Evolutionary conservation across 148 eudicot genomes (phyloP), one percentile per base, ranked within the genome.

Genomic region (Arctostaphylos glauca): DNA sequence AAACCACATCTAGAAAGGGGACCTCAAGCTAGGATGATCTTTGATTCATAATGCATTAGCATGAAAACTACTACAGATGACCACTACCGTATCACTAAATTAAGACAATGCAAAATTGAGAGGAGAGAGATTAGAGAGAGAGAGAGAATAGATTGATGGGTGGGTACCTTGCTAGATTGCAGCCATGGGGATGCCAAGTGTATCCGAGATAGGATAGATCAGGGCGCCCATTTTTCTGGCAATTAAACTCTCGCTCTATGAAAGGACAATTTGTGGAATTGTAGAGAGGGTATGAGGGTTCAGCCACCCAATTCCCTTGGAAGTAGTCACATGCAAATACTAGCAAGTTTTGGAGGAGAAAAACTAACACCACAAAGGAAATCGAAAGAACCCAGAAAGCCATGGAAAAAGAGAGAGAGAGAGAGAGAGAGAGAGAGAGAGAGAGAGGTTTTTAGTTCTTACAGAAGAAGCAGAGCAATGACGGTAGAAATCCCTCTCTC

Each of bases 221-320:
- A 41, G 59, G 81, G 49, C 92, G 85, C n/a, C 90, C 91, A 86
- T 92, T 92, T 19, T 72, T 85, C 52, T 81, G 84, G 79, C 94
- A 92, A 53, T 83, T 89, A 80, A 92, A 90, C 81, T 90, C 91
- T 21, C 75, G 83, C 53, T 89, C 86, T 59, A 92, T 87, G 84
- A 92, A 90, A 5, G 89, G 89, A 58, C 94, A 92, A 3, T 73
- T 43, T 10, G 84, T 18, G 74, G 74, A 81, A 77, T 89, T 76
- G 59, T 92, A 92, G 10, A 82, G 66, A n/a, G 89, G 92, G 53
- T 49, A 70, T 48, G 91, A 87, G 46, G 85, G 83, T 49, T 85
- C 5, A 9, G 76, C 87, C 14, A 89, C 85, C 94, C 94, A 92
- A 6, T 92, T 90, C 31, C 94, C 92, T 62, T 85, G 84, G 85